A percentile compares a stretch with the other conserved stretches of the same genome.
Conservation (phyloP, 2,329 filamentous ascomycete species). For the Penicillium sp. region DNA sequence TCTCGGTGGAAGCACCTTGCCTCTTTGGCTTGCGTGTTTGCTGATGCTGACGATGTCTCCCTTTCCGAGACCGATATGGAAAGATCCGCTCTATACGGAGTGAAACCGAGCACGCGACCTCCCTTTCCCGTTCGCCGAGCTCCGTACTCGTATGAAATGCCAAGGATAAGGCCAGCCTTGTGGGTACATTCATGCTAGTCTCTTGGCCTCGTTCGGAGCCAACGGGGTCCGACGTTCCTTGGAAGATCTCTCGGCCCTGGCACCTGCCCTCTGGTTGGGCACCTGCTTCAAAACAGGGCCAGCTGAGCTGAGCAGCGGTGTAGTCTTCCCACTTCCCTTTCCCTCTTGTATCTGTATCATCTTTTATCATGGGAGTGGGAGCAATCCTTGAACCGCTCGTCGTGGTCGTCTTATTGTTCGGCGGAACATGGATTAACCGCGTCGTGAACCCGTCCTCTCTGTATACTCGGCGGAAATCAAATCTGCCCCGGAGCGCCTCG, state of each 20-base stretch:
- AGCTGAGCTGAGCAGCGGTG: not conserved
- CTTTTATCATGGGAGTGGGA: constrained; percentile 54
- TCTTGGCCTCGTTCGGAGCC: not conserved
- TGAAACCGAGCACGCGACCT: not conserved
- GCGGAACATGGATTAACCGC: constrained; percentile 65
- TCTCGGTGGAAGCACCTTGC: too few relatives aligned
- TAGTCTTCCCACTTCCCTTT: not conserved
- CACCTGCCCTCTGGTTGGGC: constrained; percentile 3
- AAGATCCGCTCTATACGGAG: not conserved
- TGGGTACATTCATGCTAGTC: not conserved
- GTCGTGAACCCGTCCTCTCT: constrained; percentile 16
- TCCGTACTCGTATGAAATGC: not conserved
- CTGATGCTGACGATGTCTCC: too few relatives aligned
- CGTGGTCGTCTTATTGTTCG: constrained; percentile 61
- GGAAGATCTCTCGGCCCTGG: not conserved
- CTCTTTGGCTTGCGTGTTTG: too few relatives aligned
- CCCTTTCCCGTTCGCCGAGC: too few relatives aligned
- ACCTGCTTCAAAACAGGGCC: not conserved
- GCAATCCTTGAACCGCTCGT: constrained; percentile 64
- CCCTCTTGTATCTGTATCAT: not conserved
- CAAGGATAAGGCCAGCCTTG: not conserved
- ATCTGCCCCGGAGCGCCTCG: constrained; percentile 29
- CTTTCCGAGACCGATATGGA: too few relatives aligned
- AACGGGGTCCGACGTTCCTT: not conserved
- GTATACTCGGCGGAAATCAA: constrained; percentile 23